These are phyloP conservation scores for Diplodia corticola DNA, from an alignment of 2,329 filamentous ascomycete genomes.

Conservation along the genomic window DNA sequence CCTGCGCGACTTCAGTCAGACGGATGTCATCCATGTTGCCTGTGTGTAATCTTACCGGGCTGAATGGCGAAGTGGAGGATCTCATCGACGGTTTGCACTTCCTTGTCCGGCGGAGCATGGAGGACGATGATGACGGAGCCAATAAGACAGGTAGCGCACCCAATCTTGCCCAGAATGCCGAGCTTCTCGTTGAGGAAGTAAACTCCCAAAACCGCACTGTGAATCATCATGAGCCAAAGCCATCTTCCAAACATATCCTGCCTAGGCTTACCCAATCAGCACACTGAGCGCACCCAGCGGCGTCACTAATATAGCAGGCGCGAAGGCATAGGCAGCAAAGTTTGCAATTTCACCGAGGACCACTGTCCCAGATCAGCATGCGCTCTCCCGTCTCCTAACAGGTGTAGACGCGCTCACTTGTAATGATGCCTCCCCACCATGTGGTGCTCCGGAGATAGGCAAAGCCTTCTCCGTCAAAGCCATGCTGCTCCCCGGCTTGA, in stretches of 20 bases:
- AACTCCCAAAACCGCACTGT: slow-evolving; percentile 70
- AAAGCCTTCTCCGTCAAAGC: slow-evolving; percentile 95
- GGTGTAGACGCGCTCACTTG: slow-evolving; percentile 60
- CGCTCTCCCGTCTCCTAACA: not conserved
- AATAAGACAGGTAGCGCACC: slow-evolving; percentile 93
- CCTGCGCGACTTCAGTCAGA: slow-evolving; percentile 53
- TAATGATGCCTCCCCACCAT: slow-evolving; percentile 95
- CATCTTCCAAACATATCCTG: not conserved
- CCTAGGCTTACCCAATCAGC: slow-evolving; percentile 67
- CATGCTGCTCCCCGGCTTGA: slow-evolving; percentile 85
- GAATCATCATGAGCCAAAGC: slow-evolving; percentile 24
- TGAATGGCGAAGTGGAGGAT: slow-evolving; percentile 88
- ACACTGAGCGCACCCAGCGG: slow-evolving; percentile 92
- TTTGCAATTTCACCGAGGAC: slow-evolving; percentile 92
- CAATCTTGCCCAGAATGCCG: slow-evolving; percentile 87
- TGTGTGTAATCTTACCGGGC: slow-evolving; percentile 62
- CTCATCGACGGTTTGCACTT: slow-evolving; percentile 87
- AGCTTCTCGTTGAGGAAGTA: slow-evolving; percentile 92
- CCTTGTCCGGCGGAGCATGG: slow-evolving; percentile 91
- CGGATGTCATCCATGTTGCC: not conserved
- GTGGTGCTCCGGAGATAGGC: slow-evolving; percentile 91
- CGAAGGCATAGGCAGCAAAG: slow-evolving; percentile 97
- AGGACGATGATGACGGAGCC: slow-evolving; percentile 97
- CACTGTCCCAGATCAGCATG: slow-evolving; percentile 57
- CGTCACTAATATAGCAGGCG: slow-evolving; percentile 96